These are phyloP conservation scores for Stephania yunnanensis DNA, from an alignment of 164 flowering plant species.

Conservation along the genomic window DNA sequence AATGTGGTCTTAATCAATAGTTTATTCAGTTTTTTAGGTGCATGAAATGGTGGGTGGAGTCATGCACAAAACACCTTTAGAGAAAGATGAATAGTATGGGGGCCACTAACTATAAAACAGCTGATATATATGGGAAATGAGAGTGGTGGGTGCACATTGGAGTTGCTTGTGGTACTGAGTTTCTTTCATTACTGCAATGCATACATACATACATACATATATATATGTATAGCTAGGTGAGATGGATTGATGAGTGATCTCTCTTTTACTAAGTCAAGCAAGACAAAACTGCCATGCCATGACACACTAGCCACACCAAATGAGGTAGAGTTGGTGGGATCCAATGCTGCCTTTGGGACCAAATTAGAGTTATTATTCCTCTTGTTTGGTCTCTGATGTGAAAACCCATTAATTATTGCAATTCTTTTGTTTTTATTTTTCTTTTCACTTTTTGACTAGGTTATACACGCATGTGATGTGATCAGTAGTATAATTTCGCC, in stretches of 20 bases:
- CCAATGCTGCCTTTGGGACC: neutral
- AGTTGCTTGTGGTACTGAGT: neutral
- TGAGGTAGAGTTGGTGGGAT: neutral
- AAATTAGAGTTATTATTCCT: neutral
- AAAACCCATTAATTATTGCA: neutral
- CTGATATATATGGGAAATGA: neutral
- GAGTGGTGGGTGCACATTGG: neutral
- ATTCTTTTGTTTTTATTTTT: neutral
- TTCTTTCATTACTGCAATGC: neutral
- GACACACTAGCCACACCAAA: neutral
- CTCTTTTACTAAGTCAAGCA: neutral
- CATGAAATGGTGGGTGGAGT: no score
- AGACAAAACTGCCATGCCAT: slow-evolving; percentile 1
- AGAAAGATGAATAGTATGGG: no score
- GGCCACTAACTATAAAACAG: neutral
- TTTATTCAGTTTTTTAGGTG: no score
- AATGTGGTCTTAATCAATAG: no score
- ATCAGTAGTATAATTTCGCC: neutral
- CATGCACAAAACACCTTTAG: no score
- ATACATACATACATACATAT: neutral
- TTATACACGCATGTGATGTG: no score
- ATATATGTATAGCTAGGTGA: neutral
- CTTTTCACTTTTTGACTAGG: neutral
- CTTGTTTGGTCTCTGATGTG: neutral
- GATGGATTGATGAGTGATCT: neutral